These are phyloP conservation scores for Kalmusia sp. DNA, from an alignment of 2,329 filamentous ascomycete genomes.

Conservation along the genomic window DNA sequence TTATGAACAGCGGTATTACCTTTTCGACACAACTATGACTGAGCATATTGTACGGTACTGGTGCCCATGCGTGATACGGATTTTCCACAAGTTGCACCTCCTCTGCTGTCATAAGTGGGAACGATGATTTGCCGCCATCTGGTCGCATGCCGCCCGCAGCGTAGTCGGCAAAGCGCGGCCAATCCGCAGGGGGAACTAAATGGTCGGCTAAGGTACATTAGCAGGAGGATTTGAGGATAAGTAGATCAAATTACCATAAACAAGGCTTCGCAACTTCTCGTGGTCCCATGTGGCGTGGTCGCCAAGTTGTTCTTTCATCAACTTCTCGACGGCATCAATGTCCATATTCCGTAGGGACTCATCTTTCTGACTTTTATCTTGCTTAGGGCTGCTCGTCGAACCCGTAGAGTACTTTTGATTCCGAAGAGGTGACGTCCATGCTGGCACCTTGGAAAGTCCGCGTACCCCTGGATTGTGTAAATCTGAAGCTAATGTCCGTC, in stretches of 20 bases:
- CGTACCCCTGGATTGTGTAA: too few species aligned
- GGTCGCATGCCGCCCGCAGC: constrained; percentile 5
- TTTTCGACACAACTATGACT: not conserved
- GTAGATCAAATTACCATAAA: constrained; percentile 10
- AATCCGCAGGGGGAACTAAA: constrained; percentile 2
- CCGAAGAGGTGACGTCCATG: too few species aligned
- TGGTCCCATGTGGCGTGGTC: constrained; percentile 20
- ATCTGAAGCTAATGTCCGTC: too few species aligned
- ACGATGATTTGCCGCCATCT: constrained; percentile 12
- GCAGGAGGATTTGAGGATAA: too few species aligned
- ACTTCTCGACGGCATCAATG: constrained; percentile 15
- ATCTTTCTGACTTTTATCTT: not conserved
- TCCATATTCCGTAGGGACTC: constrained; percentile 10
- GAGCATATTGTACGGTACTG: constrained; percentile 6
- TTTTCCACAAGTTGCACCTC: constrained; percentile 8
- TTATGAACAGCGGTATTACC: not conserved
- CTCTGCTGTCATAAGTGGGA: constrained; percentile 17
- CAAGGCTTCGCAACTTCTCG: constrained; percentile 14
- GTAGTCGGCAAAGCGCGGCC: constrained; percentile 10
- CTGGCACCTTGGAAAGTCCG: too few species aligned
- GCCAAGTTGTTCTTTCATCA: constrained; percentile 16
- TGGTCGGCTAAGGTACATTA: too few species aligned
- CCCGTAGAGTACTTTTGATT: not conserved
- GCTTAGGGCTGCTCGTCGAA: not conserved
- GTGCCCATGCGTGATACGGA: constrained; percentile 15